Evolutionary conservation across 345 rosid genomes (phyloP).

Genomic region (Salix suchowensis): DNA sequence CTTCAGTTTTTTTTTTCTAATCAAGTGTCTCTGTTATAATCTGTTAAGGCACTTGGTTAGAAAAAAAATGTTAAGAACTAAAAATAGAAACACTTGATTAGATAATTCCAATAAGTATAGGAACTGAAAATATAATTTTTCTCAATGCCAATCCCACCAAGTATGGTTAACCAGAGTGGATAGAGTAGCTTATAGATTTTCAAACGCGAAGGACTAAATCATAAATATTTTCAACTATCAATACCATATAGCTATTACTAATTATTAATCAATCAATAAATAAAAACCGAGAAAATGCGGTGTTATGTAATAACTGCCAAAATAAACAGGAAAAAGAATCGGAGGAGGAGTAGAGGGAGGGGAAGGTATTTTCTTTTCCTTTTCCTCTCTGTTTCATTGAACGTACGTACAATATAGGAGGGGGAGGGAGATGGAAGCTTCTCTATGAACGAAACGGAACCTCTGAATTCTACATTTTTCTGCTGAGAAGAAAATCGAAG

Average conservation of each 20-base stretch:
- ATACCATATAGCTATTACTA: background rate
- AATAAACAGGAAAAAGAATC: background rate
- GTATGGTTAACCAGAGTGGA: background rate
- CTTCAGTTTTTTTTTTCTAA: no score
- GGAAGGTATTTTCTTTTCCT: background rate
- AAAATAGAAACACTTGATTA: no score
- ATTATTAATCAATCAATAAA: background rate
- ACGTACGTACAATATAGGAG: background rate
- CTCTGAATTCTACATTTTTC: background rate
- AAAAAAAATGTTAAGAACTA: no score
- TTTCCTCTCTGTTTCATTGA: constrained; percentile 10
- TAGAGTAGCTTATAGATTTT: background rate
- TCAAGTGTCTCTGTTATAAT: no score
- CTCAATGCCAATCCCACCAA: no score
- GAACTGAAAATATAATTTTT: no score
- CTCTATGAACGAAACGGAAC: background rate
- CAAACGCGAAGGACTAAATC: background rate
- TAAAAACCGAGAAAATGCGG: background rate
- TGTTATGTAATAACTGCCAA: background rate
- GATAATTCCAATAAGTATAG: no score
- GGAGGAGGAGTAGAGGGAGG: background rate
- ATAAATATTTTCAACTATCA: background rate
- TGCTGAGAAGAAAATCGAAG: background rate
- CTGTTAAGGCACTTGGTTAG: no score
- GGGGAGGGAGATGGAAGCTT: background rate